Conservation (phyloP, 495 filamentous ascomycete genomes). For the Venustampulla echinocandica region DNA sequence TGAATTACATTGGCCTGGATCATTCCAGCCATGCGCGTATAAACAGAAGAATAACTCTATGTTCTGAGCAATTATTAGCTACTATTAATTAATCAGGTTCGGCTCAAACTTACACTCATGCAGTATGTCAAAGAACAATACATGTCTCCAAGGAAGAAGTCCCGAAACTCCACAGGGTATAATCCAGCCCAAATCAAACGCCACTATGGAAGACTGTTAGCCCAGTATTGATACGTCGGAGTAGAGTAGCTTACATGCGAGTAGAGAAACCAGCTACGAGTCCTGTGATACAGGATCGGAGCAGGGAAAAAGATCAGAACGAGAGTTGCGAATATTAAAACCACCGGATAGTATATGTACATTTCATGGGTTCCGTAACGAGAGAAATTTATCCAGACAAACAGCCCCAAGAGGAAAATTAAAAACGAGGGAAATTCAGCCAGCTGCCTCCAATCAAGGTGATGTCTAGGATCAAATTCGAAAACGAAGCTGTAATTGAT, state of each 20-base stretch:
- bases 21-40: conserved; percentile 64
- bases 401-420: conserved; percentile 65
- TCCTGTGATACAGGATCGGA: conserved; percentile 64
- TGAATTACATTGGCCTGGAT: conserved; percentile 74
- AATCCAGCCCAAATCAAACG: conserved; percentile 75
- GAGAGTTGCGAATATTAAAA: conserved; percentile 60
- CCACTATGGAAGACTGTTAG: conserved; percentile 44
- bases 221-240: neutral
- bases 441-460: conserved; percentile 82
- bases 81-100: neutral
- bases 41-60: conserved; percentile 92
- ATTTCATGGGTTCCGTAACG: conserved; percentile 53
- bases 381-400: conserved; percentile 82
- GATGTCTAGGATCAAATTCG: conserved; percentile 81
- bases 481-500: conserved; percentile 97
- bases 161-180: conserved; percentile 90
- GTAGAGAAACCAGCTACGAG: conserved; percentile 74
- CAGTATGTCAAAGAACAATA: conserved; percentile 90
- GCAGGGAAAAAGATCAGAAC: conserved; percentile 66
- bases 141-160: conserved; percentile 97
- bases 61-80: conserved; percentile 43
- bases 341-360: conserved; percentile 83
- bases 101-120: conserved; percentile 59
- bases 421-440: conserved; percentile 75
- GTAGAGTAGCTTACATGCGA: conserved; percentile 55